Conservation (phyloP, 805 yeast species). For the Candida gorgasii region DNA sequence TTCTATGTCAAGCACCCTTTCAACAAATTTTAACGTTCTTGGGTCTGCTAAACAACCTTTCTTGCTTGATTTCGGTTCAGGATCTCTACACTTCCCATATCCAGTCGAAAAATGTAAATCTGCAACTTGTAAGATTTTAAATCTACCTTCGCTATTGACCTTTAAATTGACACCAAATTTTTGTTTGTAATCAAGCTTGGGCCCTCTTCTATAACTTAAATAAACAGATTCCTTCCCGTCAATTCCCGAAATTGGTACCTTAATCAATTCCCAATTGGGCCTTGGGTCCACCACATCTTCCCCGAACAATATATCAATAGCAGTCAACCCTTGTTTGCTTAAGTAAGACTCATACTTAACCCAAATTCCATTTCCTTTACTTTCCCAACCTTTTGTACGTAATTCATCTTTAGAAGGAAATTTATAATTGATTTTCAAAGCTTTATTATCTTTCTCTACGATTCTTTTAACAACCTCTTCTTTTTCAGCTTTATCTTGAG, state of each 20-base stretch:
- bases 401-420: constrained; percentile 40
- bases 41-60: constrained; percentile 76
- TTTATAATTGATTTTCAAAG: constrained; percentile 13
- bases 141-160: constrained; percentile 46
- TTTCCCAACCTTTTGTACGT: constrained; percentile 46
- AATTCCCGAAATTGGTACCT: constrained; percentile 22
- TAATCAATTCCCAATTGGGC: constrained; percentile 58
- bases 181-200: constrained; percentile 27
- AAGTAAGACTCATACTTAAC: constrained; percentile 48
- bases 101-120: constrained; percentile 91
- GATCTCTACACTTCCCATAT: constrained; percentile 75
- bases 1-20: constrained; percentile 67
- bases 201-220: constrained; percentile 38
- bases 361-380: constrained; percentile 58
- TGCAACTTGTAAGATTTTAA: constrained; percentile 85
- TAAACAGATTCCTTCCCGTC: constrained; percentile 24
- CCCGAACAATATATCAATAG: constrained; percentile 72
- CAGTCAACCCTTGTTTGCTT: constrained; percentile 46
- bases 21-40: constrained; percentile 62
- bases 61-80: constrained; percentile 51
- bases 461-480: constrained; percentile 9
- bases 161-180: constrained; percentile 33
- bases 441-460: constrained; percentile 11
- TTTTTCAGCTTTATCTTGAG: constrained; percentile 9
- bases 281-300: constrained; percentile 75